phyloP scores from a whole-genome alignment of 2,329 filamentous ascomycete species.

The Calonectria montana region DNA sequence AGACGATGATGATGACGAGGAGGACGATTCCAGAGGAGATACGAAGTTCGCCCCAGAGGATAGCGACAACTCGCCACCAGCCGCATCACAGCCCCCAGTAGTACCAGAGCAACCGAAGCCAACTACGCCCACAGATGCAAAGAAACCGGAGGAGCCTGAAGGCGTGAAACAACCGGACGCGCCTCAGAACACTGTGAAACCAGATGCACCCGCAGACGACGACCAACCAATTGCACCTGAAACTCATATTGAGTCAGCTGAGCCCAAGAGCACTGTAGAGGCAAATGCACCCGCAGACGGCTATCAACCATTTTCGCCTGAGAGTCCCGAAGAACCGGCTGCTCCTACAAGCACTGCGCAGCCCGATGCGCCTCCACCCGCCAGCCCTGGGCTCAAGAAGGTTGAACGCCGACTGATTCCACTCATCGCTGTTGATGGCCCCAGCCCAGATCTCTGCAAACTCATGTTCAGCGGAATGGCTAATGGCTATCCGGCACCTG shows the following conservation, averaged over 20 bases:
- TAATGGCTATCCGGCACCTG: constrained; percentile 38
- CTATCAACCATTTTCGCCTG: too few species aligned
- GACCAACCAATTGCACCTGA: neutral
- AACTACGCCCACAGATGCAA: neutral
- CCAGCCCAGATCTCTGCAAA: constrained; percentile 41
- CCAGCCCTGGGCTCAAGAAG: too few species aligned
- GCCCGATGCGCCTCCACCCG: neutral
- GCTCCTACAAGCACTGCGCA: neutral
- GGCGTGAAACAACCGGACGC: too few species aligned
- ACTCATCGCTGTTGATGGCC: constrained; percentile 31
- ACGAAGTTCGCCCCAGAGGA: neutral
- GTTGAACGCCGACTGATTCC: constrained; percentile 25
- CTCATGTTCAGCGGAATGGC: constrained; percentile 38
- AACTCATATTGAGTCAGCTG: neutral
- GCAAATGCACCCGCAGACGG: neutral
- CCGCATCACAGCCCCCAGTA: neutral
- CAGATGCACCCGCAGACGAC: neutral
- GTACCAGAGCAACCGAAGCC: neutral
- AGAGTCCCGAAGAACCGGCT: neutral
- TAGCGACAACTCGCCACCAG: neutral
- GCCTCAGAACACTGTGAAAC: neutral
- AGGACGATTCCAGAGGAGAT: neutral
- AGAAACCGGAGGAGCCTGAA: neutral
- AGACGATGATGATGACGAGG: neutral
- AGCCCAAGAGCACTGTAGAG: neutral